A percentile compares a stretch with the other conserved stretches of the same genome.
These are phyloP conservation scores for Marasmius tenuissimus DNA, from an alignment of 1,284 basidiomycete species.

Conservation along the genomic window DNA sequence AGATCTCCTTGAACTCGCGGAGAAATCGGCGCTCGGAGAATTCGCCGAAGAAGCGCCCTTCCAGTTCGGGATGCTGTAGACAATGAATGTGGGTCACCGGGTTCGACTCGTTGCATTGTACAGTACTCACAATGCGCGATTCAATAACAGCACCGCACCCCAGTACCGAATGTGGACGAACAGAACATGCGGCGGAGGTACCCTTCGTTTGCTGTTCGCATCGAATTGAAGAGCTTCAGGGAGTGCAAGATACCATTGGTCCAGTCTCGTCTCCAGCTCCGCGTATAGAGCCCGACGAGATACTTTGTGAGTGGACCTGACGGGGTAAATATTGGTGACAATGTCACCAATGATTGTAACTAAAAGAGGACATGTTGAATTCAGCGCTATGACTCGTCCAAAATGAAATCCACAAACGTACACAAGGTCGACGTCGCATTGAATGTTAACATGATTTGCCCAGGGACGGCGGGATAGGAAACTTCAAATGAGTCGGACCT, in stretches of 20 bases:
- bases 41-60: conserved; percentile 43
- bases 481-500: conserved; percentile 36
- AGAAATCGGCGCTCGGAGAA: conserved; percentile 36
- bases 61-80: conserved; percentile 64
- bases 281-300: conserved; percentile 49
- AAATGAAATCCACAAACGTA: conserved; percentile 28
- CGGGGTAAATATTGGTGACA: conserved; percentile 73
- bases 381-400: neutral
- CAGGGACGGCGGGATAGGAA: conserved; percentile 45
- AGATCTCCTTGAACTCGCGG: conserved; percentile 35
- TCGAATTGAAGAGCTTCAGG: conserved; percentile 67
- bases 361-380: neutral
- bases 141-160: conserved; percentile 72
- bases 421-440: conserved; percentile 61
- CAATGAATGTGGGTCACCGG: conserved; percentile 5
- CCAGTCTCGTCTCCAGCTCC: conserved; percentile 66
- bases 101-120: neutral
- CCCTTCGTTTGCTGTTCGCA: conserved; percentile 45
- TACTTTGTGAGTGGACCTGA: conserved; percentile 47
- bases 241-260: conserved; percentile 75
- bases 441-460: conserved; percentile 57
- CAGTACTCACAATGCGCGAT: conserved; percentile 76
- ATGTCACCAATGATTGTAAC: conserved; percentile 62
- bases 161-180: conserved; percentile 80
- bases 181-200: conserved; percentile 66